Evolutionary conservation across 2,329 filamentous ascomycete species (phyloP).

Genomic region (Alternaria rosae): DNA sequence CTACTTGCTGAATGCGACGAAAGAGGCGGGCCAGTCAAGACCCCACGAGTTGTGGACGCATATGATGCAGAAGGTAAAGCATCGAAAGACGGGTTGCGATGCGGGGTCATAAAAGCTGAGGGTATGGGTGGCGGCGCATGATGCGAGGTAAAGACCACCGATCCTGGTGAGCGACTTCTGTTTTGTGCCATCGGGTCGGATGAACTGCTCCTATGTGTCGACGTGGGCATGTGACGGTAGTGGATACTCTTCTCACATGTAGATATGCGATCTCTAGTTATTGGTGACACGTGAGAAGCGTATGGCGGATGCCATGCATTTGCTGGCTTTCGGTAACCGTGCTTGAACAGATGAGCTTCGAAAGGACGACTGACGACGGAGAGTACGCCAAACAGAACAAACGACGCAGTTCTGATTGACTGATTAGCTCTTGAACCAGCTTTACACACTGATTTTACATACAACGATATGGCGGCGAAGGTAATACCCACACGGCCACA

Average conservation of each 20-base stretch:
- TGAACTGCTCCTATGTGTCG: slow-evolving; percentile 23
- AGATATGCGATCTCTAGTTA: slow-evolving; percentile 18
- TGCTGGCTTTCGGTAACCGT: slow-evolving; percentile 24
- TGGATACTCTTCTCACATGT: slow-evolving; percentile 23
- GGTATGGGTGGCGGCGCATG: slow-evolving; percentile 40
- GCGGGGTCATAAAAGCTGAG: slow-evolving; percentile 24
- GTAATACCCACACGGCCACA: slow-evolving; percentile 39
- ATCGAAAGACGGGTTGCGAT: slow-evolving; percentile 24
- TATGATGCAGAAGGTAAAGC: slow-evolving; percentile 21
- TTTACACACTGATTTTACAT: slow-evolving; percentile 11
- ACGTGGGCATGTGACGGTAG: slow-evolving; percentile 17
- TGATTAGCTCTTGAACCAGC: background rate
- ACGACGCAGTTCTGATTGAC: slow-evolving; percentile 38
- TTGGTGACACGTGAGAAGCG: slow-evolving; percentile 28
- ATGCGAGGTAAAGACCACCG: slow-evolving; percentile 41
- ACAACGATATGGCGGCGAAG: slow-evolving; percentile 47
- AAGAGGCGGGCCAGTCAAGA: slow-evolving; percentile 27
- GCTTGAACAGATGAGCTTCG: slow-evolving; percentile 45
- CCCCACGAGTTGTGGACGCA: slow-evolving; percentile 19
- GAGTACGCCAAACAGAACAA: slow-evolving; percentile 44
- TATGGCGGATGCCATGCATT: slow-evolving; percentile 21
- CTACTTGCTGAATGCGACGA: slow-evolving; percentile 24
- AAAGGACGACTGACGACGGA: slow-evolving; percentile 46
- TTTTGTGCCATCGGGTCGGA: slow-evolving; percentile 34
- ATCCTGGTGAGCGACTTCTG: slow-evolving; percentile 24